These are phyloP conservation scores for Tolypocladium tropicale DNA, from an alignment of 2,329 filamentous ascomycete genomes.

Conservation along the genomic window DNA sequence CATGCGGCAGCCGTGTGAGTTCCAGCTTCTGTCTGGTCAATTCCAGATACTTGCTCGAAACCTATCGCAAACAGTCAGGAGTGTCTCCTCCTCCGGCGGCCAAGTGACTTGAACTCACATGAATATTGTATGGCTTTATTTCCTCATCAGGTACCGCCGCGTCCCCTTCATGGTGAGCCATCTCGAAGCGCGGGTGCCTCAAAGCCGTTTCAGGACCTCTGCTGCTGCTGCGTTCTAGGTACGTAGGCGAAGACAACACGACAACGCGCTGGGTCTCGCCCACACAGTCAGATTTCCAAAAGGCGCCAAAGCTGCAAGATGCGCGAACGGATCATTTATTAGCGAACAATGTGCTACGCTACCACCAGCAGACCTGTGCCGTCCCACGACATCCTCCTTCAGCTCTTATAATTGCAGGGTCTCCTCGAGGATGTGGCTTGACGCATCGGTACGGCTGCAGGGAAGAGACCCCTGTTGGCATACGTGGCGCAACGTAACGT, in stretches of 20 bases:
- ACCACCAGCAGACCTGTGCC: neutral
- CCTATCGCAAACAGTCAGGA: constrained; percentile 24
- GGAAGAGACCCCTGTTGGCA: neutral
- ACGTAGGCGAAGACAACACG: neutral
- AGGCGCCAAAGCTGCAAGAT: neutral
- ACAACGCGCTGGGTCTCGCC: neutral
- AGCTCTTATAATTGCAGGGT: neutral
- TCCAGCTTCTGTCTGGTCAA: constrained; percentile 59
- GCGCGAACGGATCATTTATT: neutral
- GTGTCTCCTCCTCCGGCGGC: neutral
- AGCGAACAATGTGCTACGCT: neutral
- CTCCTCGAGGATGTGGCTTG: neutral
- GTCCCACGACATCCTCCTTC: neutral
- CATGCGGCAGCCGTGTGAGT: constrained; percentile 53
- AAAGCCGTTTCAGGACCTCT: neutral
- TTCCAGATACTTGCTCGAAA: constrained; percentile 57
- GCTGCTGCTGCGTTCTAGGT: neutral
- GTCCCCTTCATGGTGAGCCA: constrained; percentile 11
- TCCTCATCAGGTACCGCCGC: constrained; percentile 25
- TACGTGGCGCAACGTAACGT: neutral
- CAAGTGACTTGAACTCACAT: constrained; percentile 29
- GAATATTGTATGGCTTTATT: constrained; percentile 45
- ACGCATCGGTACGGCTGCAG: neutral
- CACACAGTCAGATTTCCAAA: no score
- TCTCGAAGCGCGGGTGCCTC: neutral